Conservation (phyloP, 2,329 filamentous ascomycete genomes). For the Leptographium galeiforme region DNA sequence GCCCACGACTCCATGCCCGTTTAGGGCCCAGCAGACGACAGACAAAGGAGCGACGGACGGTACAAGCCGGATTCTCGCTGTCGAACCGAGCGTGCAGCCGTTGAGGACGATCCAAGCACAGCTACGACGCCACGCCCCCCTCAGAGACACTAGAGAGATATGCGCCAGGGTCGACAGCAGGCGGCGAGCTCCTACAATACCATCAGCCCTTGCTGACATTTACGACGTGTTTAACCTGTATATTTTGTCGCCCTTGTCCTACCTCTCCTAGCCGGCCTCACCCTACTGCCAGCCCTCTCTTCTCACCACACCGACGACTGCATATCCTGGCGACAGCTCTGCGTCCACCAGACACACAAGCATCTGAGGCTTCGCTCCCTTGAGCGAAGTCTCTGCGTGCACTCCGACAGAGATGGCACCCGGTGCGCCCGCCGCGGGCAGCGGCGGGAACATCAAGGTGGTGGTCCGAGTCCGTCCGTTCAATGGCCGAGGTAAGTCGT, state of each 20-base stretch:
- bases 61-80: too few species aligned
- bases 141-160: neutral
- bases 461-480: conserved; percentile 94
- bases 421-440: conserved; percentile 21
- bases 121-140: too few species aligned
- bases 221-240: too few species aligned
- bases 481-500: conserved; percentile 68
- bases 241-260: too few species aligned
- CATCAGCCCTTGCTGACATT: too few species aligned
- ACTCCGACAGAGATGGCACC: conserved; percentile 40
- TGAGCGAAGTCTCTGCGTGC: neutral
- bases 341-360: neutral
- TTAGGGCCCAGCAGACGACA: too few species aligned
- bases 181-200: neutral
- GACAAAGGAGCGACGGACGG: too few species aligned
- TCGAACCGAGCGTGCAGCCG: too few species aligned
- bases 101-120: too few species aligned
- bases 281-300: neutral
- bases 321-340: neutral
- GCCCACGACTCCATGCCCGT: neutral
- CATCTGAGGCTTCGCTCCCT: neutral
- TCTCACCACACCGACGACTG: neutral
- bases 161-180: neutral
- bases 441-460: conserved; percentile 96
- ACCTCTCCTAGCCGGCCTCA: neutral